These are phyloP conservation scores for Xylariaceae sp. DNA, from an alignment of 2,329 filamentous ascomycete genomes.

Conservation along the genomic window DNA sequence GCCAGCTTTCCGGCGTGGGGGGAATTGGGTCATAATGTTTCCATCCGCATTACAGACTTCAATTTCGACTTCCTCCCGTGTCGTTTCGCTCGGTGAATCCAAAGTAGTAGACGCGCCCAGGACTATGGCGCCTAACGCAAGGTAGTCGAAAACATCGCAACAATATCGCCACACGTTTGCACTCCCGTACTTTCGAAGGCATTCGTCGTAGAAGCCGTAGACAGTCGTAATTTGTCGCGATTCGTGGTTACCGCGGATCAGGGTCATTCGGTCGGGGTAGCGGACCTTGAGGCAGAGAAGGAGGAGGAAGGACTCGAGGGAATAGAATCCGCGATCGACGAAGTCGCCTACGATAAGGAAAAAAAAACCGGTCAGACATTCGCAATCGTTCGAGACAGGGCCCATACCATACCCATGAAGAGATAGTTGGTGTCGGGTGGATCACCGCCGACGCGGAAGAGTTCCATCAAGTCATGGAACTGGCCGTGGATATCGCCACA, in stretches of 20 bases:
- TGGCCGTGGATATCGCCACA: conserved; percentile 96
- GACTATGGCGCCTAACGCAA: conserved; percentile 82
- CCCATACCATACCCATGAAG: conserved; percentile 70
- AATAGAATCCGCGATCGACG: conserved; percentile 97
- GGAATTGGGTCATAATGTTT: conserved; percentile 68
- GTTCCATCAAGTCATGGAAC: conserved; percentile 95
- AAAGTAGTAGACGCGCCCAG: conserved; percentile 74
- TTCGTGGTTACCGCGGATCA: conserved; percentile 93
- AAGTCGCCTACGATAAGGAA: conserved; percentile 66
- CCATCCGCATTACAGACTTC: conserved; percentile 86
- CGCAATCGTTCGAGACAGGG: not conserved
- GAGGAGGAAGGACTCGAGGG: conserved; percentile 91
- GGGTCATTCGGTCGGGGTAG: conserved; percentile 93
- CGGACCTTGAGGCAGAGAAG: conserved; percentile 94
- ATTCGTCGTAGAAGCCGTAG: conserved; percentile 98
- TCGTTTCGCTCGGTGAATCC: conserved; percentile 42
- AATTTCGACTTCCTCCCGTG: conserved; percentile 66
- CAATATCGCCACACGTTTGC: conserved; percentile 97
- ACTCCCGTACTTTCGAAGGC: conserved; percentile 89
- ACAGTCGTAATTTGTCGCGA: conserved; percentile 95
- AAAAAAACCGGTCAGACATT: conserved; percentile 17
- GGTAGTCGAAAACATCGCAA: conserved; percentile 96
- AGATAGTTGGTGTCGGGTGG: conserved; percentile 94
- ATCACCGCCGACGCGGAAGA: conserved; percentile 88
- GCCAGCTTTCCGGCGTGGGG: conserved; percentile 34